Base-by-base conservation (phyloP, 106 monocot species). In the Platanthera zijinensis region DNA sequence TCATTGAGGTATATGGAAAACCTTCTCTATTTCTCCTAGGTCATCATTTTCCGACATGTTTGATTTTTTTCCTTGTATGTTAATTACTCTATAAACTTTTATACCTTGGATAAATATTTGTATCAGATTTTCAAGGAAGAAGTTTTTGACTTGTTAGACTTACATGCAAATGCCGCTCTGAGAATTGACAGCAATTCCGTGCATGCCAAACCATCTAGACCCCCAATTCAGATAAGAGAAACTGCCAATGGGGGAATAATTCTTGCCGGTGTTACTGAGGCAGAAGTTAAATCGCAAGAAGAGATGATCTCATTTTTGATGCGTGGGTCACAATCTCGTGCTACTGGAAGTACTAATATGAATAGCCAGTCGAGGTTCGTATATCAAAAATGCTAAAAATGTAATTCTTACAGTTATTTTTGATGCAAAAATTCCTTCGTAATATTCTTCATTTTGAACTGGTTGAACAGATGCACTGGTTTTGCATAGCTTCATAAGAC, bases 101-200 rank as follows among this genome's bases (percentile, higher is more conserved):
- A 46, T 46, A 15, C 52, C 18, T 62, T 52, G 4, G 6, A 25
- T 30, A 57, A 48, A 62, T 74, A 50, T 51, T 17, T n/a, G 2
- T 69, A 8, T 6, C 84, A 99, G 99, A 99, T 99, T 79, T 99
- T 99, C 57, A 99, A 99, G 76, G 99, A 99, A 84, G 99, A 99
- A 79, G 99, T 99, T 19, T 99, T 92, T 84, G 99, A 99, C 79
- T 81, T 99, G 69, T 85, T 99, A 71, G 97, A 94, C 51, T 15
- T 84, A 7, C 87, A 88, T 63, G 57, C 75, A 64, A 71, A 81
- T 71, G 77, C 78, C 80, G 46, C 62, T 75, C n/a, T 76, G 49
- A 91, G 69, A 77, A 12, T 28, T 81, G 95, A 95, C 30, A 75
- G 71, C 21, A 74, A 72, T 39, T 46, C 30, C 51, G 52, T 77